Conservation (phyloP, 129 eudicot species). For the Sambucus nigra region DNA sequence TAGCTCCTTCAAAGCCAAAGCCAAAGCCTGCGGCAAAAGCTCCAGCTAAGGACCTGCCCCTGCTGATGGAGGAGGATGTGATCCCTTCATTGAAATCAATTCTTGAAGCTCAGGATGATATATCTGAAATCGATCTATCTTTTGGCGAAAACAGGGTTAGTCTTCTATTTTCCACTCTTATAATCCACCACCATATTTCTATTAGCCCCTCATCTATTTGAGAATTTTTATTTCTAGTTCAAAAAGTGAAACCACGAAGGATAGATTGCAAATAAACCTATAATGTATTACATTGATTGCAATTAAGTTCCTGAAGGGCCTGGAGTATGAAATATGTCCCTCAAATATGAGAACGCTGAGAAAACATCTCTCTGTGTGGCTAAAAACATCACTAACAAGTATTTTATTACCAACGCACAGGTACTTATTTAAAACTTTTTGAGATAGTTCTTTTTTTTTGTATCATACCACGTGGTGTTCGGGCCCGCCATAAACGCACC, state of each 20-base stretch:
- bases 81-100: conserved; percentile 59
- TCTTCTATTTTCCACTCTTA: not conserved
- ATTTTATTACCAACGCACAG: too few relatives aligned
- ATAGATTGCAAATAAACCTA: too few relatives aligned
- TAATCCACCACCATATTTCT: not conserved
- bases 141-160: conserved; percentile 60
- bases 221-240: too few relatives aligned
- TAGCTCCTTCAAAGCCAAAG: conserved; percentile 48
- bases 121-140: conserved; percentile 48
- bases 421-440: too few relatives aligned
- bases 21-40: conserved; percentile 52
- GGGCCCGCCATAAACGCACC: not conserved
- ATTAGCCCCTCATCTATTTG: too few relatives aligned
- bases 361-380: too few relatives aligned
- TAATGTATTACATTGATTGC: not conserved
- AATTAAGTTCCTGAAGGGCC: not conserved
- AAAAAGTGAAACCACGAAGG: too few relatives aligned
- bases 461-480: too few relatives aligned
- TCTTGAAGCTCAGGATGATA: conserved; percentile 60
- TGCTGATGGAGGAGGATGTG: conserved; percentile 82
- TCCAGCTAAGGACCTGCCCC: conserved; percentile 55
- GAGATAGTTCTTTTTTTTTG: too few relatives aligned
- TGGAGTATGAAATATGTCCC: too few relatives aligned
- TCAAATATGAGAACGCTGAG: too few relatives aligned
- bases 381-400: too few relatives aligned